Evolutionary conservation across 1,284 basidiomycete genomes (phyloP).

Genomic region (Rhodofomes roseus): DNA sequence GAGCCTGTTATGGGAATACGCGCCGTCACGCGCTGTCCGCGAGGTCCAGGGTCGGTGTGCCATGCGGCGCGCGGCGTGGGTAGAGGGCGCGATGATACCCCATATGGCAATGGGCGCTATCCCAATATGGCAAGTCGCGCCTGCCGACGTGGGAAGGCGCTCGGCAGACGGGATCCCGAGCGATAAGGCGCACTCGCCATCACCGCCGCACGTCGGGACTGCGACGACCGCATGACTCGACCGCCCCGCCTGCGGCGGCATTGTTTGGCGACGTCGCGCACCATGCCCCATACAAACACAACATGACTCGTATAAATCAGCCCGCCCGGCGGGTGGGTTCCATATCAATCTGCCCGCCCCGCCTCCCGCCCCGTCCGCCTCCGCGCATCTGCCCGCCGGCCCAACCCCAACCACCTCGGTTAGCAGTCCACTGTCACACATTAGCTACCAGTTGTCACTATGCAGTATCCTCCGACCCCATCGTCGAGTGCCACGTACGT

Average conservation of each 20-base stretch:
- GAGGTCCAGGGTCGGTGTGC: background rate
- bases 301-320: slow-evolving; percentile 7
- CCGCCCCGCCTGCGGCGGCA: background rate
- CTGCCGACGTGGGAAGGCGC: background rate
- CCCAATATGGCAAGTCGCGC: background rate
- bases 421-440: background rate
- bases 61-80: background rate
- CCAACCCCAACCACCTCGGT: background rate
- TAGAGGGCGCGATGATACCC: background rate
- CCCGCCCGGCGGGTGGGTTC: background rate
- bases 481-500: background rate
- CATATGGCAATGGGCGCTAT: background rate
- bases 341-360: slow-evolving; percentile 3
- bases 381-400: background rate
- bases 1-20: background rate
- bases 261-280: background rate
- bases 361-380: background rate
- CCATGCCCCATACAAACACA: background rate
- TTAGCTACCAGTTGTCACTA: background rate
- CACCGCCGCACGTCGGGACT: slow-evolving; percentile 3
- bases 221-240: slow-evolving; percentile 3
- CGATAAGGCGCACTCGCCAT: slow-evolving; percentile 1
- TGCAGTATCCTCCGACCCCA: slow-evolving; percentile 4
- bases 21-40: background rate
- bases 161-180: background rate